Evolutionary conservation across 805 yeast species (phyloP), one percentile per base, ranked within the genome.

Genomic region (Yarrowia osloensis): DNA sequence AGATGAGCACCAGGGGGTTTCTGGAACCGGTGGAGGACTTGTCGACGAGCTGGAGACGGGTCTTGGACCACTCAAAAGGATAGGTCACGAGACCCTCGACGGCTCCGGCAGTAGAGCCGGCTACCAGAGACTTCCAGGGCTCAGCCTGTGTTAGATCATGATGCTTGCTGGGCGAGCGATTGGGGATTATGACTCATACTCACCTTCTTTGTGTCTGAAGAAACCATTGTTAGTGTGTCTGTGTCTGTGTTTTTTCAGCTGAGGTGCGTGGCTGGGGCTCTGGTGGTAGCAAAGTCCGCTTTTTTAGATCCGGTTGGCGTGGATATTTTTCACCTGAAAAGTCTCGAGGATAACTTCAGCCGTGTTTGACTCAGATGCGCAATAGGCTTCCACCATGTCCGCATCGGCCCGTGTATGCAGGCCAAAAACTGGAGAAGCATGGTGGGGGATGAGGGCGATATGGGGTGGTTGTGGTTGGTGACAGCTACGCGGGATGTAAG

Each of bases 21-120:
- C 93, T 81, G 2, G 96, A 87, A 15, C 86, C 82, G 66, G 65
- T 71, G 12, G 75, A 67, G 12, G 68, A 49, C 42, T 70, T 70
- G 68, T 71, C 72, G 7, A 73, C 86, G 67, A 94, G 82, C 79
- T 94, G 99, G 52, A 95, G 81, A 70, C 98, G 81, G 3, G 99
- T 94, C 75, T 94, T 94, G 54, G 98, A 97, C 79, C 93, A 94
- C 77, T 94, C 99, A 77, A 95, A 95, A 2, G 99, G 99, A 76
- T 92, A 94, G 0, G 98, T 94, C 54, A 90, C 83, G 44, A 86
- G 86, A 37, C 97, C 97, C 79, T 94, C 99, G 11, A 77, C 73
- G 15, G 79, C 81, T 26, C 82, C 80, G n/a, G 81, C 83, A 3
- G 79, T 73, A 6, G 82, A 82, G 2, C 83, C 83, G 26, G 83